Evolutionary conservation across 805 yeast species (phyloP).

Genomic region (Candida sphagnicola): DNA sequence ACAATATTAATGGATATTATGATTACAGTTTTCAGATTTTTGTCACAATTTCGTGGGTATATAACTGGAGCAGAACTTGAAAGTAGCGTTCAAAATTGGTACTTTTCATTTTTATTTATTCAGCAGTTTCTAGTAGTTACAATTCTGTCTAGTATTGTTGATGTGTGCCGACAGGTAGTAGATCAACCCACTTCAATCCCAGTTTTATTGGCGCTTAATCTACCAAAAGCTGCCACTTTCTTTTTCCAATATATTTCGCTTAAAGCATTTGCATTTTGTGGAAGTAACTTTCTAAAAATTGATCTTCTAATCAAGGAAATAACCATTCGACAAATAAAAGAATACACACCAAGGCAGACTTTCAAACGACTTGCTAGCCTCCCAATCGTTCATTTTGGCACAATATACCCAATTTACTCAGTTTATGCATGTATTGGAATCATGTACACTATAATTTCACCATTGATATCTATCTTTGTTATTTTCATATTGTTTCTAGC

Average conservation of each 20-base stretch:
- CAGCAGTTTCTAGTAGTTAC: constrained; percentile 85
- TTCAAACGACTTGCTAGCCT: constrained; percentile 42
- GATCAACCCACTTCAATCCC: constrained; percentile 74
- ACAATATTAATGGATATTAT: constrained; percentile 61
- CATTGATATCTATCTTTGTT: constrained; percentile 63
- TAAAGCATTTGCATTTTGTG: constrained; percentile 73
- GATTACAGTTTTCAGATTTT: constrained; percentile 50
- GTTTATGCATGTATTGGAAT: constrained; percentile 75
- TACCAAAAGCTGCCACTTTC: constrained; percentile 84
- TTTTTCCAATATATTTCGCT: constrained; percentile 74
- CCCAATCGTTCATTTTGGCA: constrained; percentile 67
- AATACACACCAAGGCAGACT: constrained; percentile 59
- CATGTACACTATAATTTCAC: constrained; percentile 76
- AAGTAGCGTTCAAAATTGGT: constrained; percentile 70
- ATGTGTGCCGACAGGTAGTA: constrained; percentile 55
- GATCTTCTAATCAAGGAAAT: constrained; percentile 43
- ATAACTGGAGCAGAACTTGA: constrained; percentile 63
- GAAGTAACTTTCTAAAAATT: constrained; percentile 62
- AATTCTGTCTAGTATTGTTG: constrained; percentile 72
- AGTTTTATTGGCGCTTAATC: constrained; percentile 64
- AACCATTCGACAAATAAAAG: constrained; percentile 33
- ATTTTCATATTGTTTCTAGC: constrained; percentile 51
- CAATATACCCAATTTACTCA: constrained; percentile 71
- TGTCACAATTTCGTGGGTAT: constrained; percentile 54
- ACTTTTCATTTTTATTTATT: constrained; percentile 72